Percentiles rank a stretch among this genome's conserved stretches.
These are phyloP conservation scores for Zygosaccharomyces pseudobailii DNA, from an alignment of 1,139 yeast species.

Conservation along the genomic window DNA sequence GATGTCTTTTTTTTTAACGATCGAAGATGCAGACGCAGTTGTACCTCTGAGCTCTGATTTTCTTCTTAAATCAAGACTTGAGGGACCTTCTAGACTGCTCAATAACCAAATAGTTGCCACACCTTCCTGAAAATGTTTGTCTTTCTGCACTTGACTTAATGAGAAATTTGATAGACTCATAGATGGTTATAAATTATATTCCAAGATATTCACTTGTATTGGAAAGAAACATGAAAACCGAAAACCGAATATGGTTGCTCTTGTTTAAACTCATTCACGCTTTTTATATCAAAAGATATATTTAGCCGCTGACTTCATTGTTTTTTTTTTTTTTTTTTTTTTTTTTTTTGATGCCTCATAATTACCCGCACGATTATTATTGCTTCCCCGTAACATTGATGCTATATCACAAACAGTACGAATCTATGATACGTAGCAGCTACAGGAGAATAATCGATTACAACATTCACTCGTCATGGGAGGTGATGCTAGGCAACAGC, in stretches of 20 bases:
- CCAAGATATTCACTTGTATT: no score
- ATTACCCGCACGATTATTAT: slow-evolving; percentile 7
- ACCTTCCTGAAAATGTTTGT: slow-evolving; percentile 10
- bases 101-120: slow-evolving; percentile 22
- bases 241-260: no score
- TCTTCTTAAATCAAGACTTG: slow-evolving; percentile 1
- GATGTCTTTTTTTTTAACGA: slow-evolving; percentile 28
- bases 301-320: not conserved
- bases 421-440: no score
- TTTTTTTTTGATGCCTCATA: not conserved
- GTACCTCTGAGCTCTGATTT: not conserved
- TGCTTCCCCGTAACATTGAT: not conserved
- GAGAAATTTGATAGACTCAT: not conserved
- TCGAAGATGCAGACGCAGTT: slow-evolving; percentile 1
- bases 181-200: not conserved
- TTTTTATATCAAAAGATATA: not conserved
- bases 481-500: slow-evolving; percentile 8
- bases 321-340: not conserved
- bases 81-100: slow-evolving; percentile 18
- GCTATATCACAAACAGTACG: no score
- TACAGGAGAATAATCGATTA: no score
- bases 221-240: not conserved
- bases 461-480: not conserved
- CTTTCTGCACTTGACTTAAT: not conserved
- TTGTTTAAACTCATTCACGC: no score